Percentiles rank a stretch among this genome's conserved stretches.
phyloP scores from a whole-genome alignment of 352 stramenopile genomes.

The Saprolegnia parasitica region DNA sequence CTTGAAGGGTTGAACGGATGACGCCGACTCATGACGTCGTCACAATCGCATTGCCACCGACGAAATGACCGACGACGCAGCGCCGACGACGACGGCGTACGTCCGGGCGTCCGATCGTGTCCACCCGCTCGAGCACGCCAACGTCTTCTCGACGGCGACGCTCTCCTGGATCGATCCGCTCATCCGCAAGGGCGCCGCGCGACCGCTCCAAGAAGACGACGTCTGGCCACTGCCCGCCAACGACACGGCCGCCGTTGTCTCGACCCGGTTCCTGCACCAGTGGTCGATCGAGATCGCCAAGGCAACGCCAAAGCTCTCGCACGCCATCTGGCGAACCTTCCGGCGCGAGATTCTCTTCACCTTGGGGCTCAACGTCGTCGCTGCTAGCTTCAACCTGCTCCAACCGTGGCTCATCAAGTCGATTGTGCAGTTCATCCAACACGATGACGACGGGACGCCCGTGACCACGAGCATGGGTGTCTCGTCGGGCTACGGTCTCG shows the following conservation, averaged over 20 bases:
- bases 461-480: slow-evolving; percentile 39
- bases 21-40: no score
- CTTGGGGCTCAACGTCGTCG: slow-evolving; percentile 35
- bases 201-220: no score
- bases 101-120: no score
- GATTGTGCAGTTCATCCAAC: slow-evolving; percentile 43
- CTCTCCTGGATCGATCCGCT: no score
- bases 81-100: no score
- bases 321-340: slow-evolving; percentile 44
- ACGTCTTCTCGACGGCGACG: no score
- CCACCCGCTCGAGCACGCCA: no score
- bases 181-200: no score
- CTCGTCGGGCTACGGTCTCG: slow-evolving; percentile 45
- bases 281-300: slow-evolving; percentile 33
- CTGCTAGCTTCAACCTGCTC: slow-evolving; percentile 39
- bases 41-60: no score
- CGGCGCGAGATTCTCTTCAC: slow-evolving; percentile 39
- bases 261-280: slow-evolving; percentile 39
- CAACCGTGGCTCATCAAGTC: slow-evolving; percentile 56
- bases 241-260: slow-evolving; percentile 41
- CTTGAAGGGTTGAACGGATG: no score
- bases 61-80: no score
- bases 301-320: slow-evolving; percentile 36
- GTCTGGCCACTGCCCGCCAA: slow-evolving; percentile 35
- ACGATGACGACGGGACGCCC: background rate